phyloP scores from a whole-genome alignment of 1,139 yeast species.

The Lipomyces yarrowii region DNA sequence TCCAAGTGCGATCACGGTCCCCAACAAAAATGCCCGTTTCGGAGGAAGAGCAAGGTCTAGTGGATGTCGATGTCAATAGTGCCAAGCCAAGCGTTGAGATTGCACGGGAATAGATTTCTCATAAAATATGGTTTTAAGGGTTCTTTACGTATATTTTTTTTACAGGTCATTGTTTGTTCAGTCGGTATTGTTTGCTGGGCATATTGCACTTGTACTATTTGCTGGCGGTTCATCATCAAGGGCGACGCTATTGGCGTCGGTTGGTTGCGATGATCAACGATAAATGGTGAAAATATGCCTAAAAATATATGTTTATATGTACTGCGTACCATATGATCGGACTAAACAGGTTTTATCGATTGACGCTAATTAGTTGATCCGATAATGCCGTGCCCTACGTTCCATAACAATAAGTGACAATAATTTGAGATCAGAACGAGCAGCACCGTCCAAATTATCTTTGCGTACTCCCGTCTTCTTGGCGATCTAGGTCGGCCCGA shows the following conservation, averaged over 20 bases:
- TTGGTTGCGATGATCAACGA: background rate
- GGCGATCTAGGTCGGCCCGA: background rate
- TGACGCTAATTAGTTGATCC: background rate
- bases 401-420: background rate
- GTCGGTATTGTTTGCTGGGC: background rate
- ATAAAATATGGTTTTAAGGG: background rate
- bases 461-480: background rate
- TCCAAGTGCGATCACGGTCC: background rate
- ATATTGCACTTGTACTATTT: background rate
- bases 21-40: background rate
- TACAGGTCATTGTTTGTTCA: background rate
- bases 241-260: background rate
- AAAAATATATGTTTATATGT: background rate
- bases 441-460: background rate
- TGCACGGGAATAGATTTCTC: background rate
- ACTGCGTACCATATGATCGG: background rate
- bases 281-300: background rate
- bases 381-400: background rate
- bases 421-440: background rate
- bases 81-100: background rate
- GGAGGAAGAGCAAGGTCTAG: background rate
- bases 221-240: background rate
- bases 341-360: background rate
- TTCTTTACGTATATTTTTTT: background rate
- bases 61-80: background rate